phyloP scores from a whole-genome alignment of 805 yeast genomes.

The Candida broadrunensis region DNA sequence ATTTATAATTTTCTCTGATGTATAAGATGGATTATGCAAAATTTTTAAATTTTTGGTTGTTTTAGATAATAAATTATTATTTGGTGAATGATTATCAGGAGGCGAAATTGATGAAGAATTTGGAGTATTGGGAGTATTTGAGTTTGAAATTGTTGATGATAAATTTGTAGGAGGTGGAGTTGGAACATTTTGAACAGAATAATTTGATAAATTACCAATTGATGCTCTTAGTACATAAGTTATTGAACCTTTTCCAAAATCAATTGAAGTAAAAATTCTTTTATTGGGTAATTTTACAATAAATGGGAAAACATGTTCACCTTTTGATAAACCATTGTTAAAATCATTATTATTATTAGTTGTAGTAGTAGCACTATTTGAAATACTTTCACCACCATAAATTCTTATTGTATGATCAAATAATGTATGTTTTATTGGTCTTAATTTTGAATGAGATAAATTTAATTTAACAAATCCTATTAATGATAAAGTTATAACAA shows the following conservation, averaged over 20 bases:
- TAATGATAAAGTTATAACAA: slow-evolving; percentile 51
- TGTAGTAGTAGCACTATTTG: slow-evolving; percentile 6
- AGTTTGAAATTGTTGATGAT: slow-evolving; percentile 2
- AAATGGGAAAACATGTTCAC: slow-evolving; percentile 88
- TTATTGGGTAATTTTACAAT: slow-evolving; percentile 75
- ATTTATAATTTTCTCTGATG: slow-evolving; percentile 56
- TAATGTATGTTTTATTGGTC: slow-evolving; percentile 50
- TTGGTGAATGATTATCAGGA: slow-evolving; percentile 8
- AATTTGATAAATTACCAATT: slow-evolving; percentile 19
- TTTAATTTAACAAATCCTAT: slow-evolving; percentile 57
- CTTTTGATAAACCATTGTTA: slow-evolving; percentile 59
- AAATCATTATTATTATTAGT: slow-evolving; percentile 13
- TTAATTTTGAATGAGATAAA: slow-evolving; percentile 48
- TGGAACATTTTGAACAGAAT: not conserved
- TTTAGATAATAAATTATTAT: slow-evolving; percentile 14
- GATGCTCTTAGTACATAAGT: slow-evolving; percentile 60
- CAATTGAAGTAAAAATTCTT: slow-evolving; percentile 69
- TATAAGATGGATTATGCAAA: slow-evolving; percentile 26
- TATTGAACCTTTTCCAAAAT: slow-evolving; percentile 85
- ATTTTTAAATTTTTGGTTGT: slow-evolving; percentile 24
- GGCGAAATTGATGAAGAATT: slow-evolving; percentile 5
- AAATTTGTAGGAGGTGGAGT: slow-evolving; percentile 1
- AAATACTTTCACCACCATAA: slow-evolving; percentile 43
- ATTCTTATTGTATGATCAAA: slow-evolving; percentile 58
- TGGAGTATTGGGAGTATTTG: slow-evolving; percentile 6